These are phyloP conservation scores for Diplocarpon rosae DNA, from an alignment of 2,329 filamentous ascomycete genomes.

Conservation along the genomic window DNA sequence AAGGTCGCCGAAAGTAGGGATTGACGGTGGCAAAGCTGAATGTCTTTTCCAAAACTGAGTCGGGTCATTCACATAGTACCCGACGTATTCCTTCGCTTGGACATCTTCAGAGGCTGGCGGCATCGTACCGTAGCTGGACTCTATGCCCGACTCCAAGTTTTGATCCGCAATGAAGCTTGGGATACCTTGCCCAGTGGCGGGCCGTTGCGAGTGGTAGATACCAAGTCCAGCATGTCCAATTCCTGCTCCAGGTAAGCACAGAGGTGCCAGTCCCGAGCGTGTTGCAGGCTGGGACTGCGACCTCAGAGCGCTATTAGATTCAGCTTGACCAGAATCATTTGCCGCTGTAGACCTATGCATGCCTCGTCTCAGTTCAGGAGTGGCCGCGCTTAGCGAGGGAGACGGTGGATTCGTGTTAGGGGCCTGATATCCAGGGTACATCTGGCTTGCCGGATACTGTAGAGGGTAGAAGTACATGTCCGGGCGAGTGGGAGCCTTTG, in stretches of 20 bases:
- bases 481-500: slow-evolving; percentile 45
- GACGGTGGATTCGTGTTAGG: slow-evolving; percentile 47
- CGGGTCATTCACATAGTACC: slow-evolving; percentile 26
- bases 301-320: slow-evolving; percentile 44
- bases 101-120: slow-evolving; percentile 20
- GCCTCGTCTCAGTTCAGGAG: slow-evolving; percentile 44
- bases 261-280: slow-evolving; percentile 25
- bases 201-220: slow-evolving; percentile 20
- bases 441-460: slow-evolving; percentile 31
- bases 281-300: slow-evolving; percentile 58
- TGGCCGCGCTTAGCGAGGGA: slow-evolving; percentile 35
- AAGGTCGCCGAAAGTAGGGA: slow-evolving; percentile 27
- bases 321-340: slow-evolving; percentile 36
- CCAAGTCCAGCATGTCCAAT: slow-evolving; percentile 29
- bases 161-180: slow-evolving; percentile 48
- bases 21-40: slow-evolving; percentile 14
- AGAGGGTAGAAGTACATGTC: slow-evolving; percentile 44
- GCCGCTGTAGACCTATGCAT: slow-evolving; percentile 42
- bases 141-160: slow-evolving; percentile 16
- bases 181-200: slow-evolving; percentile 38
- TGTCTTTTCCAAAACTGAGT: slow-evolving; percentile 16
- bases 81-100: slow-evolving; percentile 26
- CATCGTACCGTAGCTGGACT: slow-evolving; percentile 11
- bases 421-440: slow-evolving; percentile 36
- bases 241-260: slow-evolving; percentile 30